Conservation (phyloP, 768 basidiomycete genomes). For the Scleroderma citrinum region DNA sequence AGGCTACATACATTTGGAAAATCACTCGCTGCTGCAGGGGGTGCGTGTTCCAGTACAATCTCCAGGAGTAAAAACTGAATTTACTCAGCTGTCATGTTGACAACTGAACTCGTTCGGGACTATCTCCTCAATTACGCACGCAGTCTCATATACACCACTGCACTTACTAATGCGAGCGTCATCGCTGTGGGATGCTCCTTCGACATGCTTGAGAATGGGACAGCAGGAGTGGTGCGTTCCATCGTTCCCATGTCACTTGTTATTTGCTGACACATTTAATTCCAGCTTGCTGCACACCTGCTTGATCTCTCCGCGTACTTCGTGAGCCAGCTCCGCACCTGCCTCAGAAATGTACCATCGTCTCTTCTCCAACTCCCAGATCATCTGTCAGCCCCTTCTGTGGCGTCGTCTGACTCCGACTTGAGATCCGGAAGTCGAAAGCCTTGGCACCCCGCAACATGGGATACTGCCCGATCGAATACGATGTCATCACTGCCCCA, state of each 20-base stretch:
- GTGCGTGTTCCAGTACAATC: conserved; percentile 38
- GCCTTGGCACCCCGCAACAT: not conserved
- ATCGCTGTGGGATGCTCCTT: conserved; percentile 73
- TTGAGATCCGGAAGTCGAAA: not conserved
- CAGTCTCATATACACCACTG: conserved; percentile 87
- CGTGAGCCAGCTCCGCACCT: conserved; percentile 25
- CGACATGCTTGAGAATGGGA: conserved; percentile 68
- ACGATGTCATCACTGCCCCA: not conserved
- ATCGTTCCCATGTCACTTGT: not conserved
- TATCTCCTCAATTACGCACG: conserved; percentile 92
- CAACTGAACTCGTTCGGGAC: conserved; percentile 63
- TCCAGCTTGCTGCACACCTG: conserved; percentile 23
- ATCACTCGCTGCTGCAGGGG: conserved; percentile 78
- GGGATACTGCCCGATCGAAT: conserved; percentile 3
- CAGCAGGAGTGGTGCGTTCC: conserved; percentile 43
- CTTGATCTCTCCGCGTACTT: conserved; percentile 25
- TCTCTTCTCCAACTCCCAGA: conserved; percentile 22
- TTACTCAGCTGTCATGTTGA: conserved; percentile 65
- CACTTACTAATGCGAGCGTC: conserved; percentile 70
- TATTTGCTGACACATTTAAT: conserved; percentile 16
- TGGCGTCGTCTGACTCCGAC: not conserved
- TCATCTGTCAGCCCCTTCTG: conserved; percentile 6
- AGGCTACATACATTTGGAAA: conserved; percentile 93
- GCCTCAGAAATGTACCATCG: conserved; percentile 24
- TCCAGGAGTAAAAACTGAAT: not conserved